Evolutionary conservation across 2,329 filamentous ascomycete species (phyloP).

Genomic region (Metarhizium guizhouense): DNA sequence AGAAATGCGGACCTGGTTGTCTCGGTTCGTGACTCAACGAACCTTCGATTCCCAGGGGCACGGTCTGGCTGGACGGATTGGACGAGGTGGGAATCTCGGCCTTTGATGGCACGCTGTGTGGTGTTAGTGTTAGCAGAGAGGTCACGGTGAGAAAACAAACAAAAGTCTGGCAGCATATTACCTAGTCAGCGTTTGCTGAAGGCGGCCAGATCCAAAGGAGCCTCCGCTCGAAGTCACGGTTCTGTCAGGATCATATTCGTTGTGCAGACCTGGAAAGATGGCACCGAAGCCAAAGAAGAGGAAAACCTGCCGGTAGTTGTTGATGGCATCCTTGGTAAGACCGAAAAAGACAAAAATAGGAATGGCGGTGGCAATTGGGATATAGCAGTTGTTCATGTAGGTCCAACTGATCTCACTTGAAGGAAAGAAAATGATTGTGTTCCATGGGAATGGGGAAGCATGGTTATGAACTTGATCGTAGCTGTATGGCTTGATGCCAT

Average conservation of each 20-base stretch:
- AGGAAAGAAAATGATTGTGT: conserved; percentile 36
- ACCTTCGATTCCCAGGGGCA: conserved; percentile 8
- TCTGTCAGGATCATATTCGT: conserved; percentile 30
- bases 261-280: conserved; percentile 31
- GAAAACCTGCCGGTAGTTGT: conserved; percentile 34
- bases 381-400: conserved; percentile 37
- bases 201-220: conserved; percentile 13
- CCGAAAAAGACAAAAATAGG: conserved; percentile 48
- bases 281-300: conserved; percentile 32
- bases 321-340: conserved; percentile 42
- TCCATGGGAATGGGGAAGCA: conserved; percentile 31
- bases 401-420: conserved; percentile 29
- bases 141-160: neutral
- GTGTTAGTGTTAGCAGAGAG: conserved; percentile 3
- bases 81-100: conserved; percentile 9
- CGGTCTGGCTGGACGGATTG: conserved; percentile 10
- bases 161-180: conserved; percentile 3
- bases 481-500: conserved; percentile 25
- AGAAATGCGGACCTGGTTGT: neutral
- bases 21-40: conserved; percentile 10
- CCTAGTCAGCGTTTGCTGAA: conserved; percentile 11
- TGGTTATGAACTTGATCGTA: conserved; percentile 33
- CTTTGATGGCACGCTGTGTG: conserved; percentile 1
- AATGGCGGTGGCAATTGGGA: conserved; percentile 36
- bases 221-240: conserved; percentile 10